Evolutionary conservation across 768 basidiomycete species (phyloP), one percentile per base, ranked within the genome.

Genomic region (Boletus vinaceobasis): DNA sequence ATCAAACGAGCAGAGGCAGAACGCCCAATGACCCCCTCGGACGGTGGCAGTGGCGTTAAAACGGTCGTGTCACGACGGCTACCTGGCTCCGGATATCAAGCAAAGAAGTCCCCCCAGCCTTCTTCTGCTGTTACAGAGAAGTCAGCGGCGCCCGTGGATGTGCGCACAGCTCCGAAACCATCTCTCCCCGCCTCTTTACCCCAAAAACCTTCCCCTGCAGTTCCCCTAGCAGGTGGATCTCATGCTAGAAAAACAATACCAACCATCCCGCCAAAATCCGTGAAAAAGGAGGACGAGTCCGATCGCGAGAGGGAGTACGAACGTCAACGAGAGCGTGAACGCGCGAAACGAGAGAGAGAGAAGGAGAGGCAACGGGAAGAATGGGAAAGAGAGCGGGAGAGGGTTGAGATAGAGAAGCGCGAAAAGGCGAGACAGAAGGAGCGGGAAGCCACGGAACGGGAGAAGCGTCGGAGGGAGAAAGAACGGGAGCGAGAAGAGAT

Each of bases 11-110:
- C 55, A 50, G 68, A 65, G 40, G 42, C 38, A 43, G 68, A 66
- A 39, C 66, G 55, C 43, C 52, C 48, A 17, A 38, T 64, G 3
- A 66, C 60, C 19, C 50, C 67, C 35, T 63, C 60, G 7, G 62
- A 62, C 19, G 17, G 43, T 19, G 17, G 42, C n/a, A 52, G 44
- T 33, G 23, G 45, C 7, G 31, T 58, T n/a, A 62, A 75, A 40
- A 50, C 60, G 9, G 45, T 62, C 7, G 53, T 62, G 2, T 55
- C 64, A 9, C 69, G 75, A 45, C 74, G 77, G 33, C 52, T 71
- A 13, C 81, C 81, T 29, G 81, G 81, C 0, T 82, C 81, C 5
- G 80, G 80, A 4, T 80, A 73, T 60, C 74, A 71, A 54, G 71
- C 67, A 7, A 74, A 74, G 27, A 71, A 71, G n/a, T 60, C 66